Evolutionary conservation across 2,329 filamentous ascomycete genomes (phyloP), one percentile per base, ranked within the genome.

Genomic region (Blumeria graminis): DNA sequence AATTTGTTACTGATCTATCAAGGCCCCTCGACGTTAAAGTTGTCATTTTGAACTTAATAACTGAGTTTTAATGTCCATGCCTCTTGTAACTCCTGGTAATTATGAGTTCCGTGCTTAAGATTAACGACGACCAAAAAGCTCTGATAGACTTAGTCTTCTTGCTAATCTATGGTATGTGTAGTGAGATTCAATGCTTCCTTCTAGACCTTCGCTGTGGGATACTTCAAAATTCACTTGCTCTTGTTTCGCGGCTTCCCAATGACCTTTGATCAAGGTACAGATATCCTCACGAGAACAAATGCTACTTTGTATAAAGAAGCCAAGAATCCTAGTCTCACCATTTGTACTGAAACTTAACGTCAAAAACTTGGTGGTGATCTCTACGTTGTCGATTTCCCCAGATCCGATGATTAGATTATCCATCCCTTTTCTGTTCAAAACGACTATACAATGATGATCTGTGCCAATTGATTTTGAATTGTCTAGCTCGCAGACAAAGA

Each of bases 401-500:
- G 87, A 70, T 58, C 81, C 77, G 11, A 86, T 71, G 43, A 81
- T 73, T 56, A 88, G 74, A 63, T 90, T 89, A 55, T 83, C 76
- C 55, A 87, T 70, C 0, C 80, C 79, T 43, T 80, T 76, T 48
- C 85, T 75, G 68, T 86, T 89, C 59, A 90, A 72, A 6, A 90
- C 73, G 63, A 88, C 84, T 14, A 86, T 76, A 69, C 79, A 79
- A 22, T 72, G 62, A 39, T 62, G 58, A 66, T 62, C 63, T 71
- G 59, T 69, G 58, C 36, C 63, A 39, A 52, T 70, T 60, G 69
- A 74, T 61, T 56, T 65, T 61, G 58, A 65, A 18, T 62, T 59
- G 43, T 69, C 68, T 65, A 78, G 74, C 60, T 84, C 76, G 72
- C 86, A 93, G 56, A 96, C 78, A 68, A 96, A 98, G 61, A 96